Percentiles rank a stretch among this genome's conserved stretches.
These are phyloP conservation scores for Henningerozyma blattae DNA, from an alignment of 805 yeast genomes.

Conservation along the genomic window DNA sequence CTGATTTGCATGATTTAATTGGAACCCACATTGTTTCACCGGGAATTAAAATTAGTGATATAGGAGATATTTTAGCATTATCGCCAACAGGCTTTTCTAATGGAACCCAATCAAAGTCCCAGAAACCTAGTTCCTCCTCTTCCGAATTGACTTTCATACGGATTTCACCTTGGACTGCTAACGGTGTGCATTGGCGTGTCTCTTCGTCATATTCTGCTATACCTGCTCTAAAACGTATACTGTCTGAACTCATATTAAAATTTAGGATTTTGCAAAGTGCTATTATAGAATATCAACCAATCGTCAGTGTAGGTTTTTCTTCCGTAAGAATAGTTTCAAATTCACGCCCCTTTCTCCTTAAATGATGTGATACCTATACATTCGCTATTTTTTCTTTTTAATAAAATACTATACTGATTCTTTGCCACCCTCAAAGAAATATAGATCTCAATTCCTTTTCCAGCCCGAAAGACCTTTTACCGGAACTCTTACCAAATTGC, in stretches of 20 bases:
- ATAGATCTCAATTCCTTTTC: too few relatives aligned
- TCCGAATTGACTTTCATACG: constrained; percentile 22
- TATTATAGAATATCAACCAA: too few relatives aligned
- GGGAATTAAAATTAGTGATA: constrained; percentile 55
- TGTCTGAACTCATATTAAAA: background rate
- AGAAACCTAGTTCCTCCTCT: constrained; percentile 22
- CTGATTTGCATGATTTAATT: constrained; percentile 56
- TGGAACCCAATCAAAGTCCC: constrained; percentile 25
- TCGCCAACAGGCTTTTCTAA: constrained; percentile 18
- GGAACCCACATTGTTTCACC: constrained; percentile 75
- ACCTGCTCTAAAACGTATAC: constrained; percentile 46
- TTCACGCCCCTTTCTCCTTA: too few relatives aligned
- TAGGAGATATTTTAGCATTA: constrained; percentile 9
- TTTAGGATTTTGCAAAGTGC: too few relatives aligned
- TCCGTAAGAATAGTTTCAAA: too few relatives aligned
- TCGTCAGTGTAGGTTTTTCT: too few relatives aligned
- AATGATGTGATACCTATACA: too few relatives aligned
- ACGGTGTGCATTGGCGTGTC: constrained; percentile 43
- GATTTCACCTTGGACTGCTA: constrained; percentile 40
- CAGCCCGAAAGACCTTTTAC: too few relatives aligned
- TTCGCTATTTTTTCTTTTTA: too few relatives aligned
- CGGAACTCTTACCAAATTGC: too few relatives aligned
- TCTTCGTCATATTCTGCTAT: constrained; percentile 47
- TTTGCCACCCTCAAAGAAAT: too few relatives aligned
- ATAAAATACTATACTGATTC: too few relatives aligned